Percentiles rank a stretch among this genome's conserved stretches.
These are phyloP conservation scores for Polymyxa betae DNA, from an alignment of 208 protist genomes.

Conservation along the genomic window DNA sequence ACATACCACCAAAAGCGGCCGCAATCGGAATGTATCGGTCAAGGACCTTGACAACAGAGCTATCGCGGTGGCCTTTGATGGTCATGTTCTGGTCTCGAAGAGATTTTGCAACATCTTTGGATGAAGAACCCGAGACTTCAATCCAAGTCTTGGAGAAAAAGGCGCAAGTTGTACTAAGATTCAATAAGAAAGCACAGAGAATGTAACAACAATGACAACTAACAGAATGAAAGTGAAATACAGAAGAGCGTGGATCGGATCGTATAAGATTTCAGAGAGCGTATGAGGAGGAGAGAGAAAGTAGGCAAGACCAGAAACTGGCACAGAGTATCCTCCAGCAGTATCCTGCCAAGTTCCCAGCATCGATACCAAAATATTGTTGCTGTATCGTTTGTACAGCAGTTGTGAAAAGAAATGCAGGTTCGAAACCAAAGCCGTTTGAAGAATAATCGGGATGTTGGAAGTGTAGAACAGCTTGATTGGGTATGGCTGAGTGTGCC, in stretches of 20 bases:
- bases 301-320: constrained; percentile 93
- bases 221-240: constrained; percentile 96
- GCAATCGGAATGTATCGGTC: constrained; percentile 93
- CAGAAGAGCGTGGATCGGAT: constrained; percentile 97
- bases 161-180: constrained; percentile 83
- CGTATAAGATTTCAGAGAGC: constrained; percentile 83
- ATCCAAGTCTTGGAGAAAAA: constrained; percentile 99
- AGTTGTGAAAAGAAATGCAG: constrained; percentile 99
- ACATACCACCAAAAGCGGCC: constrained; percentile 98
- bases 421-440: constrained; percentile 98
- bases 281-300: constrained; percentile 94
- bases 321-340: constrained; percentile 28
- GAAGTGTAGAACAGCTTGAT: constrained; percentile 99
- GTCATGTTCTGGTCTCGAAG: constrained; percentile 91
- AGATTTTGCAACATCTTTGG: constrained; percentile 96
- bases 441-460: constrained; percentile 99
- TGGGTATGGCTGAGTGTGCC: constrained; percentile 84
- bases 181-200: background rate
- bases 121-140: constrained; percentile 85
- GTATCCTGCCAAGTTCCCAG: constrained; percentile 90
- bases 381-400: constrained; percentile 94
- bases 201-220: no score
- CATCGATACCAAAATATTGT: constrained; percentile 95
- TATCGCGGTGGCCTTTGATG: constrained; percentile 80
- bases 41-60: constrained; percentile 70